phyloP scores from a whole-genome alignment of 768 basidiomycete genomes.

The Clathrus columnatus region DNA sequence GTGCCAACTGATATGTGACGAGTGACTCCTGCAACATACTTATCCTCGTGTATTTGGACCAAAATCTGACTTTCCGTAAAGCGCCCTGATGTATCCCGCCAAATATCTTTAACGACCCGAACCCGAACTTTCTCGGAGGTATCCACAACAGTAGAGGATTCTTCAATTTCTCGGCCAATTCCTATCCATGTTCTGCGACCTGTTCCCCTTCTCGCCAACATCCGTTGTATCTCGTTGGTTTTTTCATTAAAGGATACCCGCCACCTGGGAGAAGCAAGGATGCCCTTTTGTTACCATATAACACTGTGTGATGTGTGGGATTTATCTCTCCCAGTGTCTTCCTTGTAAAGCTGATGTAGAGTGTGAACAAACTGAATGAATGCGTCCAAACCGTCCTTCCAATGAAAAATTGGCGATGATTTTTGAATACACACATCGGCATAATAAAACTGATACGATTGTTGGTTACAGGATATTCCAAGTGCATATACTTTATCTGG shows the following conservation, averaged over 20 bases:
- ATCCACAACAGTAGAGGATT: no score
- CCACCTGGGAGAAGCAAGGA: not conserved
- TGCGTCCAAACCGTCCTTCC: not conserved
- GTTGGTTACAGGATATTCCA: not conserved
- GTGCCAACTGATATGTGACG: not conserved
- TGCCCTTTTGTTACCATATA: not conserved
- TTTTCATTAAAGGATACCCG: not conserved
- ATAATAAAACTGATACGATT: not conserved
- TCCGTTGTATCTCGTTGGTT: not conserved
- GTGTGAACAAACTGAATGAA: not conserved
- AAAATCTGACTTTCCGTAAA: not conserved
- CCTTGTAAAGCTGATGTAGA: not conserved
- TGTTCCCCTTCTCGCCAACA: not conserved
- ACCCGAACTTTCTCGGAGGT: not conserved
- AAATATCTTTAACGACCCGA: not conserved
- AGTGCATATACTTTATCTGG: not conserved
- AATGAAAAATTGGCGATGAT: not conserved
- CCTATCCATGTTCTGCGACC: not conserved
- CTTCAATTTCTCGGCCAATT: not conserved
- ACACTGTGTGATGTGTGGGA: not conserved
- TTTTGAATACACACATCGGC: not conserved
- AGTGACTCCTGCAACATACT: not conserved
- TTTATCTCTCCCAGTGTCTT: not conserved
- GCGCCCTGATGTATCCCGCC: not conserved
- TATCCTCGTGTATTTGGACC: not conserved